Base-by-base conservation (phyloP, 2,329 filamentous ascomycete genomes). In the Blumeriella jaapii region DNA sequence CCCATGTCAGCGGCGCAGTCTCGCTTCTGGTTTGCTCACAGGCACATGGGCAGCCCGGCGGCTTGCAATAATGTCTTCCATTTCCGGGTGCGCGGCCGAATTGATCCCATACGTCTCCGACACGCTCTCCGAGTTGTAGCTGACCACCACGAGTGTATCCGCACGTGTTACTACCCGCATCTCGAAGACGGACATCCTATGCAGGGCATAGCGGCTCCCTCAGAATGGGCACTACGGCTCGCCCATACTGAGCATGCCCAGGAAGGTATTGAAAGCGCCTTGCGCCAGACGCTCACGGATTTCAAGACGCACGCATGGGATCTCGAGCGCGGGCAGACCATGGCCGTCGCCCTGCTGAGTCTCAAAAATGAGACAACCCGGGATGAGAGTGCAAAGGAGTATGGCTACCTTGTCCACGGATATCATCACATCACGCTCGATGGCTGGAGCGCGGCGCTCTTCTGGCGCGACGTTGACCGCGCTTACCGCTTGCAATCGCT, bases 391-490 rank as follows among this genome's bases (percentile, higher is more conserved):
- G n/a, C n/a, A n/a, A n/a, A n/a, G n/a, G n/a, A n/a, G n/a, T n/a
- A n/a, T n/a, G n/a, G n/a, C n/a, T n/a, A n/a, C n/a, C n/a, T n/a
- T n/a, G 23, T 72, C 0, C 29, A 70, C 4, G 53, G 54, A 1
- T 59, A 55, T 28, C 65, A 69, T 38, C 66, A 70, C 42, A 68
- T 71, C 25, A 51, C 57, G 22, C 58, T 70, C 54, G 68, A 71
- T 41, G 64, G 61, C 1, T 41, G 58, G 23, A 64, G 64, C 27
- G 58, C 57, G 7, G 42, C 61, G 3, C 41, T 68, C 3, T 38
- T 71, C 15, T 36, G 65, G 5, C 15, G 38, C 0, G 65, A 71
- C 17, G 36, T 70, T 2, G 54, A 63, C 8, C 57, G 51, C 13
- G 55, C 49, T 0, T 70, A 69, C 48, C 49, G 48, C 2, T 52